These are phyloP conservation scores for Colletotrichum sp. DNA, from an alignment of 2,329 filamentous ascomycete species.

Conservation along the genomic window DNA sequence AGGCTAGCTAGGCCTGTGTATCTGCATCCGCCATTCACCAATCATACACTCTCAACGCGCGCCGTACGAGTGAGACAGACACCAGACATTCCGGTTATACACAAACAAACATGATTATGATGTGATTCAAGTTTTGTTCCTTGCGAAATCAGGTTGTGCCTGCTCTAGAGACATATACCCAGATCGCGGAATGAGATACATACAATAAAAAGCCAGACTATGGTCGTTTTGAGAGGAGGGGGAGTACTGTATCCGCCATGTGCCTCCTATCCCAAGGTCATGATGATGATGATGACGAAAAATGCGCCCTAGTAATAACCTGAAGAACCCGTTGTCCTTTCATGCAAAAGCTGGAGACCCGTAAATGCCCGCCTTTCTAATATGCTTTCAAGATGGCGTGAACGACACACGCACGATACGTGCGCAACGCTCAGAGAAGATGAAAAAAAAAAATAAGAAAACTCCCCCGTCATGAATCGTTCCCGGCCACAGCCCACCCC, in stretches of 20 bases:
- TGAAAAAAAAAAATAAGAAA: background rate
- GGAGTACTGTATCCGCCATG: conserved; percentile 21
- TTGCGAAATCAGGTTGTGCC: background rate
- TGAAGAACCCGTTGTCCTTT: background rate
- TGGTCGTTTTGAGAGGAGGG: conserved; percentile 6
- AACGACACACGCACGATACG: background rate
- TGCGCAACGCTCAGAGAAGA: background rate
- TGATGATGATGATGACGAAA: background rate
- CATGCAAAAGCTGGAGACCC: background rate
- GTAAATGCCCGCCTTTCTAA: conserved; percentile 7
- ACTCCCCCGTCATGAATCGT: background rate
- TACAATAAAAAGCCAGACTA: background rate
- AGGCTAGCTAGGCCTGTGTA: background rate
- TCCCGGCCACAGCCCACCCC: background rate
- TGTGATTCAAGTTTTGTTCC: background rate
- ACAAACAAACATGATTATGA: background rate
- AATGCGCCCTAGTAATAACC: background rate
- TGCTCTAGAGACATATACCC: background rate
- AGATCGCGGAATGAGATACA: background rate
- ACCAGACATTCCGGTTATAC: background rate
- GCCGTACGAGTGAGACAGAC: background rate
- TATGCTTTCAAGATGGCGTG: background rate
- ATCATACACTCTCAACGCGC: background rate
- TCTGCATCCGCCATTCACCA: background rate
- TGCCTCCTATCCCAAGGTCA: background rate